These are phyloP conservation scores for Suillus fuscotomentosus DNA, from an alignment of 768 basidiomycete genomes.

Conservation along the genomic window DNA sequence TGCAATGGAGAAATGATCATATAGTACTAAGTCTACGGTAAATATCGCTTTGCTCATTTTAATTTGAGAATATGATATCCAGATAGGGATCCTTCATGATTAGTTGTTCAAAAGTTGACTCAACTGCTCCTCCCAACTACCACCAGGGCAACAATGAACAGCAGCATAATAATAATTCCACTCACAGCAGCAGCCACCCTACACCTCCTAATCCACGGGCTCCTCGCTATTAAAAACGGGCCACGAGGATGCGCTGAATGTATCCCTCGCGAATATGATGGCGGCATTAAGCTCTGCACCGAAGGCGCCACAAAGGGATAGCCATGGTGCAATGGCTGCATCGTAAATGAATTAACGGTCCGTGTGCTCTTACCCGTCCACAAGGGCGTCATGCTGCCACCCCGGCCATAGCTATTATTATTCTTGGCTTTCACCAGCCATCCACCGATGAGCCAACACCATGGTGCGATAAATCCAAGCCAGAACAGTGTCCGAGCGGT, in stretches of 20 bases:
- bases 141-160: slow-evolving; percentile 51
- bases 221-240: slow-evolving; percentile 21
- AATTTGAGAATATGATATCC: neutral
- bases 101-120: neutral
- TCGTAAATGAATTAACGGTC: slow-evolving; percentile 44
- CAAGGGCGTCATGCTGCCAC: slow-evolving; percentile 33
- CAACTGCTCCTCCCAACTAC: slow-evolving; percentile 19
- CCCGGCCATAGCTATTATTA: slow-evolving; percentile 35
- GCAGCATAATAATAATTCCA: slow-evolving; percentile 46
- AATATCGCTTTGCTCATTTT: neutral
- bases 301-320: slow-evolving; percentile 63
- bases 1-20: neutral
- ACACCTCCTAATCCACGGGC: slow-evolving; percentile 44
- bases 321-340: slow-evolving; percentile 39
- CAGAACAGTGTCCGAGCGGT: slow-evolving; percentile 66
- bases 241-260: slow-evolving; percentile 20
- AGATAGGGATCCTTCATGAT: neutral
- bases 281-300: slow-evolving; percentile 30
- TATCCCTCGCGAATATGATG: slow-evolving; percentile 19
- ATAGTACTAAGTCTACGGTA: neutral
- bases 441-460: slow-evolving; percentile 76
- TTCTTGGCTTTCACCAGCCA: slow-evolving; percentile 55
- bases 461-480: slow-evolving; percentile 69
- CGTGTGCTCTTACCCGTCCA: slow-evolving; percentile 39
- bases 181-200: slow-evolving; percentile 62